Conservation (phyloP, 2,329 filamentous ascomycete genomes). For the Fusarium sp. region DNA sequence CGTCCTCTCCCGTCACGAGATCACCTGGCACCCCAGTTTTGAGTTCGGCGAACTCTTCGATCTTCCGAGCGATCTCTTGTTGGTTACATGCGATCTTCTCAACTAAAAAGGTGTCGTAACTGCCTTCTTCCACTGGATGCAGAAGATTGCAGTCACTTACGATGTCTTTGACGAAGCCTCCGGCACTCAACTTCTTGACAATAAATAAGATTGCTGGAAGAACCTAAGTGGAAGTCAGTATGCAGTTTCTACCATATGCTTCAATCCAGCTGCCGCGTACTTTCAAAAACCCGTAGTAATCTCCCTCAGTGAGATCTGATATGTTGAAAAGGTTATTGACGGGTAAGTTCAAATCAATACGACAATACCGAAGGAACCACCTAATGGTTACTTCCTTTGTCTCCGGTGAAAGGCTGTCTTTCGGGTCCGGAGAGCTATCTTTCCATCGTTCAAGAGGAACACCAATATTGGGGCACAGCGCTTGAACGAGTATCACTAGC, state of each 20-base stretch:
- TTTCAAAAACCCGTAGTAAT: neutral
- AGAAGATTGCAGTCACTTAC: no score
- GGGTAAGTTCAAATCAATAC: neutral
- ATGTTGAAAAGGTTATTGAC: no score
- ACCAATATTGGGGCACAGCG: neutral
- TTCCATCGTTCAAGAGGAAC: neutral
- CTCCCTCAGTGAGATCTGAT: neutral
- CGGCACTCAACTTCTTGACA: no score
- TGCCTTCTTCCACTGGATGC: no score
- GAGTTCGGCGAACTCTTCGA: neutral
- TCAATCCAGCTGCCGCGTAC: neutral
- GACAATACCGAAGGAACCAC: neutral
- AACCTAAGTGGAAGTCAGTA: no score
- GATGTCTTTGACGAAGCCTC: no score
- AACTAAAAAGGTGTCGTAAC: no score
- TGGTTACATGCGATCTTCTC: neutral
- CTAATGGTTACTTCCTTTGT: neutral
- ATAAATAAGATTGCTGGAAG: no score
- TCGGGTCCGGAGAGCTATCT: fast-evolving
- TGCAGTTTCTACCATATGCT: no score
- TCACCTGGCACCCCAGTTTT: neutral
- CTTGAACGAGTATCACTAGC: neutral
- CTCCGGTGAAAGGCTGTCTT: no score
- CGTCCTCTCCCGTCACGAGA: neutral
- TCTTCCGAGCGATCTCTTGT: neutral